Percentiles rank a stretch among this genome's conserved stretches.
Evolutionary conservation across 1,139 yeast genomes (phyloP).

Genomic region (Petasospora rhodanensis): DNA sequence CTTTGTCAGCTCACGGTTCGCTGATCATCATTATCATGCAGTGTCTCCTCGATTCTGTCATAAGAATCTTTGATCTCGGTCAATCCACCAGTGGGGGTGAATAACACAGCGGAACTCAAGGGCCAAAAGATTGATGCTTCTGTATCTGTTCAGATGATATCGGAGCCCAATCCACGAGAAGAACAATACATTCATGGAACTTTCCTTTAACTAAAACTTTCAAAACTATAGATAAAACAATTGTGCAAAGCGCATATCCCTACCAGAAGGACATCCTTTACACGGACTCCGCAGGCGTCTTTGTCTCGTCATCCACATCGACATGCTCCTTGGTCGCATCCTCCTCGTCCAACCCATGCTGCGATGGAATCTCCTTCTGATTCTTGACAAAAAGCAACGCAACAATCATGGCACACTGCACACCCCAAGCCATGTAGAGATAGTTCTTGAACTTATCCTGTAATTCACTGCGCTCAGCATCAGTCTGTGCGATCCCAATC

Average conservation of each 20-base stretch:
- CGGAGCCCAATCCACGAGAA: conserved; percentile 54
- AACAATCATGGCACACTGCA: not conserved
- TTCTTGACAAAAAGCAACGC: conserved; percentile 1
- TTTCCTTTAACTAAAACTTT: too few species aligned
- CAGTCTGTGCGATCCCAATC: not conserved
- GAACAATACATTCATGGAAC: too few species aligned
- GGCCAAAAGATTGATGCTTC: conserved; percentile 47
- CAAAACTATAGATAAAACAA: too few species aligned
- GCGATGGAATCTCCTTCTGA: too few species aligned
- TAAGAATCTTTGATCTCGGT: conserved; percentile 12
- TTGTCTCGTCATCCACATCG: too few species aligned
- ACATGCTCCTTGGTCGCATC: too few species aligned
- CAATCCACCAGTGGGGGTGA: conserved; percentile 16
- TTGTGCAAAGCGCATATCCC: too few species aligned
- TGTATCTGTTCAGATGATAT: conserved; percentile 50
- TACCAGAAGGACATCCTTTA: too few species aligned
- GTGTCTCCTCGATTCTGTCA: conserved; percentile 4
- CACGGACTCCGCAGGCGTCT: too few species aligned
- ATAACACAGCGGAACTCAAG: conserved; percentile 12
- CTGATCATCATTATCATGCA: conserved; percentile 6
- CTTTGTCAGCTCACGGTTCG: too few species aligned
- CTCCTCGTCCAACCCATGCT: too few species aligned
- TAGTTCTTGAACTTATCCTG: not conserved
- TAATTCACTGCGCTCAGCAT: not conserved
- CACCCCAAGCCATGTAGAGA: not conserved